Evolutionary conservation across 805 yeast species (phyloP), one percentile per base, ranked within the genome.

Genomic region (Saturnispora serradocipensis): DNA sequence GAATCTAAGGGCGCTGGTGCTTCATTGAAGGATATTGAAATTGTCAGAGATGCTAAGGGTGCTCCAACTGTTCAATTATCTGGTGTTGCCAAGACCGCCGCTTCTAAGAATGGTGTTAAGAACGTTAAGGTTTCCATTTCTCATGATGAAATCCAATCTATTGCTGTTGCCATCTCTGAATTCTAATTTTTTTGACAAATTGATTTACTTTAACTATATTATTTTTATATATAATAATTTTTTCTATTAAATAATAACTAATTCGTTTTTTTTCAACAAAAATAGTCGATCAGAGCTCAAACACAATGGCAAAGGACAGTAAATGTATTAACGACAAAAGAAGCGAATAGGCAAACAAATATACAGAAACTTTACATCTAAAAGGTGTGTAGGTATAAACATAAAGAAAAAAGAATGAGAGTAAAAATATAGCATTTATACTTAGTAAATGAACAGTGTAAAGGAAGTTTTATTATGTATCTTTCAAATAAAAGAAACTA

Each of bases 111-210:
- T 50, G 93, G 91, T 45, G 79, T 87, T 54, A 77, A 74, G 67
- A 67, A 71, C 34, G 85, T 93, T 56, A 86, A 79, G 64, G 95
- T 93, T 53, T 87, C 96, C 42, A 93, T 93, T 60, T 86, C 97
- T 22, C 99, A 93, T 67, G 96, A 91, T 65, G 99, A 95, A 61
- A 77, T 85, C 75, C 99, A 93, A 76, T 88, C 97, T 42, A 93
- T 95, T 57, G 98, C 99, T 10, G 97, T 93, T 63, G 99, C 99
- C 35, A 80, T 91, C 58, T 74, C 81, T 59, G 79, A 78, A 63
- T 77, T 74, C 52, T 74, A 68, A 59, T n/a, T 32, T 16, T 32
- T 16, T 18, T 18, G 9, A n/a, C 34, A 13, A 13, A 8, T 38
- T 32, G 46, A 28, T 13, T 32, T 38, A 38, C 24, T 25, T 34